A percentile compares a stretch with the other conserved stretches of the same genome.
phyloP scores from a whole-genome alignment of 345 rosid genomes.

The Tarenaya hassleriana region DNA sequence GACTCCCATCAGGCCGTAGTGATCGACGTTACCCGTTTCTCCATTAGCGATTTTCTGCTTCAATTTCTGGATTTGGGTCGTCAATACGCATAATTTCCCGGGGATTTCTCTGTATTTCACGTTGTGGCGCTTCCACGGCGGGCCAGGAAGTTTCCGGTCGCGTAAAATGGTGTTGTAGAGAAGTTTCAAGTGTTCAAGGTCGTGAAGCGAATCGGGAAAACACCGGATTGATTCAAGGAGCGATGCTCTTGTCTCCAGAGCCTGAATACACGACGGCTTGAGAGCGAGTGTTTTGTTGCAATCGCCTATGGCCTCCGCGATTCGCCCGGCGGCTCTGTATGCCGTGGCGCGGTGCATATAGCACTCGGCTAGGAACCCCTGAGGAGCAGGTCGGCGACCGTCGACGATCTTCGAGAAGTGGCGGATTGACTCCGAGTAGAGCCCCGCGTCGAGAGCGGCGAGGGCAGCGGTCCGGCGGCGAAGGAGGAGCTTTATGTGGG shows the following conservation, averaged over 20 bases:
- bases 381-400: conserved; percentile 78
- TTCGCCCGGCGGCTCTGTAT: conserved; percentile 59
- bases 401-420: conserved; percentile 88
- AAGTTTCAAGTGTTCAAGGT: conserved; percentile 83
- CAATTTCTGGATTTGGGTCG: conserved; percentile 50
- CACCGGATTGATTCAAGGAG: conserved; percentile 73
- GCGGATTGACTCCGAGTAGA: conserved; percentile 72
- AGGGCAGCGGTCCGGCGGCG: conserved; percentile 89
- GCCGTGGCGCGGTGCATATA: conserved; percentile 84
- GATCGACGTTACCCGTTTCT: conserved; percentile 75
- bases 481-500: conserved; percentile 71
- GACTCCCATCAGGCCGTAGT: conserved; percentile 65
- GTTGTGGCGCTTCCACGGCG: conserved; percentile 86
- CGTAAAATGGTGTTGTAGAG: conserved; percentile 79
- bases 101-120: conserved; percentile 88
- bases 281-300: conserved; percentile 85
- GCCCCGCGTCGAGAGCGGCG: conserved; percentile 82
- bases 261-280: conserved; percentile 73
- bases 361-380: conserved; percentile 83
- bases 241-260: conserved; percentile 78
- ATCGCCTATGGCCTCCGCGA: conserved; percentile 82
- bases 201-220: conserved; percentile 82
- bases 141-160: conserved; percentile 89
- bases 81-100: conserved; percentile 54
- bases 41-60: conserved; percentile 73